Conservation (phyloP, 2,329 filamentous ascomycete genomes). For the Epichloe coenophiala region DNA sequence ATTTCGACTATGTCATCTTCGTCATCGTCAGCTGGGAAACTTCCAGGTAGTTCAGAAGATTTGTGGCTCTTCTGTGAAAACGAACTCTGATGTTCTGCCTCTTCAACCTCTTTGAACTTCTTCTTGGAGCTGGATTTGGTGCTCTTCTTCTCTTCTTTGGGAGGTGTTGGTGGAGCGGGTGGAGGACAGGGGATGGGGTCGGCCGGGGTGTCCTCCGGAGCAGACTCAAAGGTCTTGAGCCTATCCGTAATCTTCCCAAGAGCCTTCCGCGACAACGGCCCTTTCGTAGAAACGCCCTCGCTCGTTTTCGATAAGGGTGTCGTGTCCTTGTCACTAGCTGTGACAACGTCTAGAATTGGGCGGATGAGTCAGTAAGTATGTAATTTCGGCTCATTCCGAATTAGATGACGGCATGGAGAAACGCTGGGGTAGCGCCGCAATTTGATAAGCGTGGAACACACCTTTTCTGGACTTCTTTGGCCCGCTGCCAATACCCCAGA, state of each 20-base stretch:
- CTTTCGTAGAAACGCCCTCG: conserved; percentile 26
- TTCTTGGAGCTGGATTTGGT: conserved; percentile 29
- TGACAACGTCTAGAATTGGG: conserved; percentile 30
- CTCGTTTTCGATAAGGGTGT: conserved; percentile 23
- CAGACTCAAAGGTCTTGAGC: conserved; percentile 41
- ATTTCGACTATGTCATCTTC: conserved; percentile 37
- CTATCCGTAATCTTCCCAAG: conserved; percentile 41
- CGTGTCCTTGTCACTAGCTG: conserved; percentile 24
- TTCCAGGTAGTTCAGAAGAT: conserved; percentile 28
- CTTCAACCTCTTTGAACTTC: conserved; percentile 23
- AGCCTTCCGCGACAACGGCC: conserved; percentile 28
- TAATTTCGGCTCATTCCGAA: conserved; percentile 27
- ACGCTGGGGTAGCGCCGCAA: conserved; percentile 9
- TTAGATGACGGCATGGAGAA: conserved; percentile 3
- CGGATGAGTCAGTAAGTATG: conserved; percentile 34
- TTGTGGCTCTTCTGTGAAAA: conserved; percentile 20
- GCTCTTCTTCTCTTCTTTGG: conserved; percentile 10
- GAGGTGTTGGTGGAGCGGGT: conserved; percentile 23
- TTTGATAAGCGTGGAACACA: conserved; percentile 11
- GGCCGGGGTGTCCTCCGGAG: conserved; percentile 23
- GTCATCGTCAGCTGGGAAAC: conserved; percentile 41
- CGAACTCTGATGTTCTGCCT: conserved; percentile 16
- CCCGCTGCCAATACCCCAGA: conserved; percentile 35
- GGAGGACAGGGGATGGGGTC: conserved; percentile 22
- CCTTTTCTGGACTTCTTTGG: conserved; percentile 32